phyloP scores from a whole-genome alignment of 345 rosid species.

The Anacardium occidentale region DNA sequence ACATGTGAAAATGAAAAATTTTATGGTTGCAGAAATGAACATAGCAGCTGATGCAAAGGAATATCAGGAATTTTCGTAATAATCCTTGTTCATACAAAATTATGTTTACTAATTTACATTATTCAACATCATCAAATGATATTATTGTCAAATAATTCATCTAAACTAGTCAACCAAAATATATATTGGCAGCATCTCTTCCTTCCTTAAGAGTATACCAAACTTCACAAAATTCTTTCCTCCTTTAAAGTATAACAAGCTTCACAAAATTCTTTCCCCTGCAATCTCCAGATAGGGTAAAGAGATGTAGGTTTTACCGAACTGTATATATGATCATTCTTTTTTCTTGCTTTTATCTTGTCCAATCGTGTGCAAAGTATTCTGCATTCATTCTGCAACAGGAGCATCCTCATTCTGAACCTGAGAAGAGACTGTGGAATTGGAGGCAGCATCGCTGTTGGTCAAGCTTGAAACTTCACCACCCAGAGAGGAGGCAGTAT shows the following conservation, averaged over 20 bases:
- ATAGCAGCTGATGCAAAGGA: not conserved
- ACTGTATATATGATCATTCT: conserved; percentile 12
- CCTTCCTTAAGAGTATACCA: not conserved
- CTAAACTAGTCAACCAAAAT: not conserved
- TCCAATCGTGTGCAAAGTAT: not conserved
- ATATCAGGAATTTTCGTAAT: not conserved
- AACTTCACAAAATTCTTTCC: conserved; percentile 12
- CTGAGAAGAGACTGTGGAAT: conserved; percentile 49
- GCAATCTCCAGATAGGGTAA: not conserved
- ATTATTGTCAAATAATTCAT: not conserved
- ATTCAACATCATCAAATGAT: conserved; percentile 10
- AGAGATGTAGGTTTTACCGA: not conserved
- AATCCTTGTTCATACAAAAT: not conserved
- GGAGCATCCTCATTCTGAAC: conserved; percentile 44
- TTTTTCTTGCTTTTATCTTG: not conserved
- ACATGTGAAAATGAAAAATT: too few relatives aligned
- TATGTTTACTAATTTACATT: not conserved
- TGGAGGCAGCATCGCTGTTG: conserved; percentile 62
- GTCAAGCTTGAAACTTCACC: conserved; percentile 59
- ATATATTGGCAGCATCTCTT: conserved; percentile 4
- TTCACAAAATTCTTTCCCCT: conserved; percentile 7
- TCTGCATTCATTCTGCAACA: conserved; percentile 16
- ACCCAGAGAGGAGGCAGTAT: conserved; percentile 52
- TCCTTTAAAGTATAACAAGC: not conserved
- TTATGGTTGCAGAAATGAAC: too few relatives aligned